Conservation (phyloP, 2,329 filamentous ascomycete species). For the Sclerotinia nivalis region DNA sequence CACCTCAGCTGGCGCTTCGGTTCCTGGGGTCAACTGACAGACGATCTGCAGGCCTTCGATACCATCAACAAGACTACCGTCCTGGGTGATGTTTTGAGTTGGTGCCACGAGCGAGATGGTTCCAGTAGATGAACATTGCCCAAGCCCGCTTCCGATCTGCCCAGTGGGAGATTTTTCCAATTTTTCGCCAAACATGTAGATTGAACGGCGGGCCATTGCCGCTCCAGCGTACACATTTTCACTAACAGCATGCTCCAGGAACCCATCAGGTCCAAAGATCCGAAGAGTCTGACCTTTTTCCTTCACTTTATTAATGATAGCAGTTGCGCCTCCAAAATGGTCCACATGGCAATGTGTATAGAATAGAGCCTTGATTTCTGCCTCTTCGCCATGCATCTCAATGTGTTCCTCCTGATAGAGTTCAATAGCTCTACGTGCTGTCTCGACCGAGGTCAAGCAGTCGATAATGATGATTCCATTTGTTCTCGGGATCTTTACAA, state of each 20-base stretch:
- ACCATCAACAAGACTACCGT: neutral
- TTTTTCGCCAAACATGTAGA: slow-evolving; percentile 46
- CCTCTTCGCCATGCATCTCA: too few species aligned
- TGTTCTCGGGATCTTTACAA: too few species aligned
- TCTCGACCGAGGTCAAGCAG: too few species aligned
- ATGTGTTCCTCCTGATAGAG: too few species aligned
- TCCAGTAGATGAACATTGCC: slow-evolving; percentile 40
- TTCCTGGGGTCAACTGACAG: slow-evolving; percentile 47
- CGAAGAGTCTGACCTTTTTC: too few species aligned
- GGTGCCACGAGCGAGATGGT: slow-evolving; percentile 43
- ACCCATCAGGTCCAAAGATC: slow-evolving; percentile 33
- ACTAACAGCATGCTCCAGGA: slow-evolving; percentile 44
- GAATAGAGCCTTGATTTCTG: too few species aligned
- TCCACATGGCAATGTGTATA: too few species aligned
- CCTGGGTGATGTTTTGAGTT: slow-evolving; percentile 37
- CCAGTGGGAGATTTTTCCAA: slow-evolving; percentile 39
- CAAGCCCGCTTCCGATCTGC: slow-evolving; percentile 45
- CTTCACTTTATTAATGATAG: slow-evolving; percentile 18
- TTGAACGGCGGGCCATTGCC: slow-evolving; percentile 44
- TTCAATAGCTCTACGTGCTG: too few species aligned
- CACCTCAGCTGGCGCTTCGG: slow-evolving; percentile 48
- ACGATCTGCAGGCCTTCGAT: slow-evolving; percentile 44
- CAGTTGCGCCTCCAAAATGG: slow-evolving; percentile 35
- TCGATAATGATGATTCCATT: too few species aligned
- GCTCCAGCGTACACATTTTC: slow-evolving; percentile 46